Evolutionary conservation across 2,329 filamentous ascomycete species (phyloP).

Genomic region (Thelonectria rubi): DNA sequence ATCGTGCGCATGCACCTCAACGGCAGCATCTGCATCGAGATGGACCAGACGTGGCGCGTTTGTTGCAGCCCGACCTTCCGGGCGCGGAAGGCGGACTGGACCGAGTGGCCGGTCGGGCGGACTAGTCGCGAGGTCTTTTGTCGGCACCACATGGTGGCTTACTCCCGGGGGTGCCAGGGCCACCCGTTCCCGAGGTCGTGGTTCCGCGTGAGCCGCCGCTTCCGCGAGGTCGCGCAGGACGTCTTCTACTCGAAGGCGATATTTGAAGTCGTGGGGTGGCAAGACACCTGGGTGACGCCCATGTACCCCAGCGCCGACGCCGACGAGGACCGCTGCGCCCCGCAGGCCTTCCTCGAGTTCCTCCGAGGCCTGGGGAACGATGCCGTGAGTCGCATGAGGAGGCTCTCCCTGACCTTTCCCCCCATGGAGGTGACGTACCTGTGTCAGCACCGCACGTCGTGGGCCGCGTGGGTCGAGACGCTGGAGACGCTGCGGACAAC

Average conservation of each 20-base stretch:
- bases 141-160: background rate
- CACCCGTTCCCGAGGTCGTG: background rate
- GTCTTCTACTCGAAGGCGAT: background rate
- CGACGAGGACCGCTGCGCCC: slow-evolving; percentile 1
- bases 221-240: background rate
- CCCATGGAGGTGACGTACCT: background rate
- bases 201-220: background rate
- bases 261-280: background rate
- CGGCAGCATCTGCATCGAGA: background rate
- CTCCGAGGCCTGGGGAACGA: background rate
- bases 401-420: background rate
- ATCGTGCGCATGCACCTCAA: background rate
- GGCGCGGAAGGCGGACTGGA: no score
- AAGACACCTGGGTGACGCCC: background rate
- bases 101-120: background rate
- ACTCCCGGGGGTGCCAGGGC: background rate
- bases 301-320: background rate
- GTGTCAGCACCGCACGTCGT: background rate
- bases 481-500: background rate
- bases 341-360: background rate
- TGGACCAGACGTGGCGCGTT: background rate
- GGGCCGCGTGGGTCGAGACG: background rate
- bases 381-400: background rate
- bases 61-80: background rate
- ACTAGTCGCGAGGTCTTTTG: background rate